These are phyloP conservation scores for Ophiocordyceps camponoti-saundersi DNA, from an alignment of 2,329 filamentous ascomycete species.

Conservation along the genomic window DNA sequence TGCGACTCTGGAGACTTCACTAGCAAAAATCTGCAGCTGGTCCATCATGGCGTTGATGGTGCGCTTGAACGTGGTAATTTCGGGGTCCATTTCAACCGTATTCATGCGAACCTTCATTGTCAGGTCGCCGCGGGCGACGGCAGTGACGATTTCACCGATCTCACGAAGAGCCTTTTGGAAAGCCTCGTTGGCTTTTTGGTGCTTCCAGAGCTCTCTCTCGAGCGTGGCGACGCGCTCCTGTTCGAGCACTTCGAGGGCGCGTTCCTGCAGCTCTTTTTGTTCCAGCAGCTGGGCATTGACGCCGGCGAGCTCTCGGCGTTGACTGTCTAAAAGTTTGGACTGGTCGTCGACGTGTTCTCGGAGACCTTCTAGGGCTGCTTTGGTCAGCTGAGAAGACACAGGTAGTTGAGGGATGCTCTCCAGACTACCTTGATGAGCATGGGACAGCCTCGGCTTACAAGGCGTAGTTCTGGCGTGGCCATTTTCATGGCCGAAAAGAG, in stretches of 20 bases:
- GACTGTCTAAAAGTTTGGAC: slow-evolving; percentile 76
- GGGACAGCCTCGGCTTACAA: slow-evolving; percentile 27
- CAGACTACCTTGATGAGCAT: slow-evolving; percentile 22
- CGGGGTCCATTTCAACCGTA: slow-evolving; percentile 89
- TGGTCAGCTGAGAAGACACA: slow-evolving; percentile 40
- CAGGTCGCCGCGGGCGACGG: slow-evolving; percentile 84
- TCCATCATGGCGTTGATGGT: slow-evolving; percentile 99
- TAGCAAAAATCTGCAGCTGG: slow-evolving; percentile 89
- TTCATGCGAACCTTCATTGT: slow-evolving; percentile 96
- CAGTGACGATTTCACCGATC: slow-evolving; percentile 93
- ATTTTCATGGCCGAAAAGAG: slow-evolving; percentile 42
- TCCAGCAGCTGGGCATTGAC: slow-evolving; percentile 74
- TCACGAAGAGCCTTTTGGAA: slow-evolving; percentile 95
- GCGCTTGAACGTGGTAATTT: slow-evolving; percentile 94
- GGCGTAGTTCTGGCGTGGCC: slow-evolving; percentile 26
- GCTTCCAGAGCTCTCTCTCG: slow-evolving; percentile 88
- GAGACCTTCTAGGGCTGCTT: slow-evolving; percentile 71
- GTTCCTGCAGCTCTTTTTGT: slow-evolving; percentile 72
- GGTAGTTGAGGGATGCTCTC: slow-evolving; percentile 14
- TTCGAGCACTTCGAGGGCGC: slow-evolving; percentile 67
- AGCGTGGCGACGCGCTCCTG: slow-evolving; percentile 75
- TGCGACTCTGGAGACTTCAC: slow-evolving; percentile 85
- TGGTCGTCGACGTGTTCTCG: slow-evolving; percentile 87
- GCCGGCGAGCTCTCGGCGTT: slow-evolving; percentile 70
- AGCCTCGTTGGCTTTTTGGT: slow-evolving; percentile 94